Evolutionary conservation across 192 early-diverging fungal species (phyloP).

Genomic region (Backusella sp.): DNA sequence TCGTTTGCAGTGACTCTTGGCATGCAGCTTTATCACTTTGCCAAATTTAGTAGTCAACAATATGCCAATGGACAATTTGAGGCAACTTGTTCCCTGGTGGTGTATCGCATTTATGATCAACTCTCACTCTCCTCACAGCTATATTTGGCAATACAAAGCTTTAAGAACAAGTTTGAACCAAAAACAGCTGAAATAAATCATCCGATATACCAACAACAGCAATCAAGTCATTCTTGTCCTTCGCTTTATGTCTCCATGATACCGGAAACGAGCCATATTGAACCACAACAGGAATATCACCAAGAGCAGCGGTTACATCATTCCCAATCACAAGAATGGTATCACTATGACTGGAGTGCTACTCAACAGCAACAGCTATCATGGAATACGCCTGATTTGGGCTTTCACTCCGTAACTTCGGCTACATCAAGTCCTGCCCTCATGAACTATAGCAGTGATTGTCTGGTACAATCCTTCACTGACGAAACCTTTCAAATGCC

Average conservation of each 20-base stretch:
- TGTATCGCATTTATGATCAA: slow-evolving; percentile 8
- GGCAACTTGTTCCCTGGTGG: not conserved
- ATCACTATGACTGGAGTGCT: not conserved
- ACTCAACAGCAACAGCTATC: not conserved
- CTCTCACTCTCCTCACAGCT: not conserved
- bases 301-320: not conserved
- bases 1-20: slow-evolving; percentile 4
- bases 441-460: not conserved
- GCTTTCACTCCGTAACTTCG: not conserved
- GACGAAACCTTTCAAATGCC: not conserved
- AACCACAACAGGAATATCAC: not conserved
- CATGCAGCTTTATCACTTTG: not conserved
- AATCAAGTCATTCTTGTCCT: not conserved
- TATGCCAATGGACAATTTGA: not conserved
- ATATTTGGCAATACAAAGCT: not conserved
- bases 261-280: not conserved
- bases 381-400: not conserved
- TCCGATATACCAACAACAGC: slow-evolving; percentile 1
- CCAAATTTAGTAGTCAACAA: not conserved
- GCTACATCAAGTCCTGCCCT: not conserved
- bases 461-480: not conserved
- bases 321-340: slow-evolving; percentile 7
- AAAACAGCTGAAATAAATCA: not conserved
- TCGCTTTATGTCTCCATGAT: not conserved
- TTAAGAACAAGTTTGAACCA: not conserved